Conservation (phyloP, 331 rosid species). For the Prunus yedoensis region DNA sequence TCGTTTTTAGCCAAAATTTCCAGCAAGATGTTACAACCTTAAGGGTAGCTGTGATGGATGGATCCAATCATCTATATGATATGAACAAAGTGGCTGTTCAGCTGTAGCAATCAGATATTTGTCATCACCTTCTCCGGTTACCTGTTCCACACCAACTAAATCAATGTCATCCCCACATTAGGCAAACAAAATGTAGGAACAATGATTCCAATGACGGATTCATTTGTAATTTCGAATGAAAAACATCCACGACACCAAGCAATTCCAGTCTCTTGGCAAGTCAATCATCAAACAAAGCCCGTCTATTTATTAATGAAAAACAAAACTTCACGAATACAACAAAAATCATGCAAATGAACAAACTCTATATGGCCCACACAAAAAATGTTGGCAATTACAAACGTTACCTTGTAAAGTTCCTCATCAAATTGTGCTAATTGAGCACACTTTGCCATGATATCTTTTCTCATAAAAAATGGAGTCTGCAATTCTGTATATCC, state of each 20-base stretch:
- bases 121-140: slow-evolving; percentile 98
- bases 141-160: slow-evolving; percentile 40
- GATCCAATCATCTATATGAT: slow-evolving; percentile 90
- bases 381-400: slow-evolving; percentile 13
- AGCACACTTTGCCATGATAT: slow-evolving; percentile 92
- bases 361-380: neutral
- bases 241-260: neutral
- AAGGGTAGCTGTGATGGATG: slow-evolving; percentile 85
- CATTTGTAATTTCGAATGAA: neutral
- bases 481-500: slow-evolving; percentile 72
- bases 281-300: neutral
- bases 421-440: slow-evolving; percentile 95
- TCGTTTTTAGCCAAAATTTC: slow-evolving; percentile 1
- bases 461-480: slow-evolving; percentile 96
- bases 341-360: neutral
- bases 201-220: neutral
- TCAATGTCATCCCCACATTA: slow-evolving; percentile 4
- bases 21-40: slow-evolving; percentile 46
- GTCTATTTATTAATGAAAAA: neutral
- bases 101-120: slow-evolving; percentile 96
- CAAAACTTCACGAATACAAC: neutral
- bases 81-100: slow-evolving; percentile 93
- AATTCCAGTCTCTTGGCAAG: neutral
- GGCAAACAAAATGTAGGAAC: neutral
- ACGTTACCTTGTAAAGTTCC: slow-evolving; percentile 85